Conservation (phyloP, 805 yeast genomes). For the Teunomyces tritomae region DNA sequence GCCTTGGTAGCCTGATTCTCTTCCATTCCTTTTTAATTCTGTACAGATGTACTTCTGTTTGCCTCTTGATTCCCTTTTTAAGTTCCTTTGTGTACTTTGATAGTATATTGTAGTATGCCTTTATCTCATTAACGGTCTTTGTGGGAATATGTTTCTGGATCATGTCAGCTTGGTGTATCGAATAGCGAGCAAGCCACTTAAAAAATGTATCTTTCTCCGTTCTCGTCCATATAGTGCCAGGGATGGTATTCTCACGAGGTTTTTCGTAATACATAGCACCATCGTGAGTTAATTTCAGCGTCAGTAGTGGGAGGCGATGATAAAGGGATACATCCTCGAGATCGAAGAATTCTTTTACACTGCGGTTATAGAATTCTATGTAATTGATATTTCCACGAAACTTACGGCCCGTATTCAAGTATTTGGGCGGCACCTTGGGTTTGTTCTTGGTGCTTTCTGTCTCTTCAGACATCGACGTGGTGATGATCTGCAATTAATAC, state of each 20-base stretch:
- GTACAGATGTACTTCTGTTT: slow-evolving; percentile 5
- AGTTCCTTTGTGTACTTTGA: slow-evolving; percentile 19
- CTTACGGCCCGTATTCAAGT: slow-evolving; percentile 6
- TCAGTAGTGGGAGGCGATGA: not conserved
- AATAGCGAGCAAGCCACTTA: slow-evolving; percentile 44
- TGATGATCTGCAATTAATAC: too few species aligned
- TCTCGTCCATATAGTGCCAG: slow-evolving; percentile 41
- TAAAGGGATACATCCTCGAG: not conserved
- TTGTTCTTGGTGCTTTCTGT: not conserved
- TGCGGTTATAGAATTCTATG: slow-evolving; percentile 25
- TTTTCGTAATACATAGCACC: slow-evolving; percentile 13
- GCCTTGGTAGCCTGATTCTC: slow-evolving; percentile 7
- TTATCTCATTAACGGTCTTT: slow-evolving; percentile 45
- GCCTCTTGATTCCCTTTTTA: not conserved
- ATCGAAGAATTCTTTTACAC: slow-evolving; percentile 21
- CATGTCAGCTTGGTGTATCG: slow-evolving; percentile 45
- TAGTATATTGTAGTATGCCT: slow-evolving; percentile 43
- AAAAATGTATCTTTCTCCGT: slow-evolving; percentile 54
- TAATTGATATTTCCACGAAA: slow-evolving; percentile 30
- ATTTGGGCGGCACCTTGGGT: not conserved
- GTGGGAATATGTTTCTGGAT: slow-evolving; percentile 36
- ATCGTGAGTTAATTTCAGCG: slow-evolving; percentile 11
- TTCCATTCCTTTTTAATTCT: slow-evolving; percentile 5
- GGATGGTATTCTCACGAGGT: not conserved
- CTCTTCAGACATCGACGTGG: not conserved